phyloP scores from a whole-genome alignment of 371 early-diverging fungal species.

The Synchytrium microbalum region DNA sequence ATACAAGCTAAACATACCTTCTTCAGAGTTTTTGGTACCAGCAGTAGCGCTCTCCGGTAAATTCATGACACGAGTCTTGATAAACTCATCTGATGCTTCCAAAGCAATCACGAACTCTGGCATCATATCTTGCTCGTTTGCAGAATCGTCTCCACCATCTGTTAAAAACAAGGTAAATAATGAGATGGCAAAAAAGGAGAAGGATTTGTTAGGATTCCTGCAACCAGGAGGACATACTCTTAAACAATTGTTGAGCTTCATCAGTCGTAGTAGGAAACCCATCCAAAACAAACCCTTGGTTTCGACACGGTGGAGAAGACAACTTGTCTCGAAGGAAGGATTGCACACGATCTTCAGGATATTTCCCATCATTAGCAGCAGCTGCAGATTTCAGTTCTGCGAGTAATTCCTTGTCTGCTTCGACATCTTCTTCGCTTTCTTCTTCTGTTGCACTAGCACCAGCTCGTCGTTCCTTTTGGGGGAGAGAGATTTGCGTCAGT shows the following conservation, averaged over 20 bases:
- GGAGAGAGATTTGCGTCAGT: too few relatives aligned
- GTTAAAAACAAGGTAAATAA: conserved; percentile 11
- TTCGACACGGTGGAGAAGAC: conserved; percentile 39
- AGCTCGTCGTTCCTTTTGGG: conserved; percentile 24
- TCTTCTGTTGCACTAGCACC: conserved; percentile 19
- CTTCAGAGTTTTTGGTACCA: conserved; percentile 40
- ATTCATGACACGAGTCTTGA: conserved; percentile 42
- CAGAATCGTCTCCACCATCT: conserved; percentile 26
- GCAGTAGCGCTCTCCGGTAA: conserved; percentile 40
- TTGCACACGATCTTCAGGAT: conserved; percentile 33
- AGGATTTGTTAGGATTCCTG: conserved; percentile 2
- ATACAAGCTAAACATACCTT: conserved; percentile 21
- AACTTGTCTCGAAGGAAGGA: conserved; percentile 39
- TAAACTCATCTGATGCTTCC: conserved; percentile 36
- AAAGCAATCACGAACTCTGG: conserved; percentile 41
- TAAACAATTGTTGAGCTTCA: conserved; percentile 35
- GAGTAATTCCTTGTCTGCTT: conserved; percentile 32
- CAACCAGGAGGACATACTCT: conserved; percentile 24
- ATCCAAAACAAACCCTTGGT: conserved; percentile 49
- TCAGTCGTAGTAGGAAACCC: conserved; percentile 37
- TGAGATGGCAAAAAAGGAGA: background rate
- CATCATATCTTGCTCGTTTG: conserved; percentile 25
- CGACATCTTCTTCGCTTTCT: conserved; percentile 32
- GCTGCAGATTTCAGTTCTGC: conserved; percentile 35
- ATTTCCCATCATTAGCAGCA: conserved; percentile 31